Base-by-base conservation (phyloP, 495 filamentous ascomycete species). In the Talaromyces nanjingensis region DNA sequence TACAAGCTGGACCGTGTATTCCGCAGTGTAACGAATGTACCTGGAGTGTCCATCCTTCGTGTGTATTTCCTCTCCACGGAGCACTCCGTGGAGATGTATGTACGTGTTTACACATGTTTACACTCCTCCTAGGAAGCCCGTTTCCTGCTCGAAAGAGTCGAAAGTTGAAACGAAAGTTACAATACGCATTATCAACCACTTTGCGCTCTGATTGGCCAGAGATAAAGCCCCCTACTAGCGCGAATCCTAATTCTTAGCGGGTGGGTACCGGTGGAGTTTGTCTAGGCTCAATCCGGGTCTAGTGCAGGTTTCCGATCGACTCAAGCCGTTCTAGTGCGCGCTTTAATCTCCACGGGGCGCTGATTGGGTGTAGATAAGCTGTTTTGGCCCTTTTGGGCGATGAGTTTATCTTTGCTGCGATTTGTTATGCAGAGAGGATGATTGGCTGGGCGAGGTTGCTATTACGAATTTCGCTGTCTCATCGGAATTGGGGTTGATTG, bases 351-450 rank as follows among this genome's bases (percentile, higher is more conserved):
- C 45, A 49, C 45, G 6, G 6, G 45, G n/a, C 45, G 45, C 18
- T 33, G 18, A 62, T 62, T 62, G 60, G 60, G 12, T 52, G 47
- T 18, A 62, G 60, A 62, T 62, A 62, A 62, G 47, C 47, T 29
- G 27, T 29, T 29, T 24, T 24, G 22, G 27, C 27, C 14, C 24
- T 7, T 14, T 24, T n/a, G 27, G 53, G 12, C 53, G 5, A 24
- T 24, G 52, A 49, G 0, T 22, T 53, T 53, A 24, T 55, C 11
- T 18, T 5, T 14, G 22, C n/a, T 56, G 12, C 22, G 59, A 16
- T 52, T 34, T 60, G 29, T 3, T 20, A 12, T 59, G 14, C 6
- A 8, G 18, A 2, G 4, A 9, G 2, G 6, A 24, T 59, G 59
- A 61, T 61, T 61, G 59, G 59, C 37, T 49, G 42, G 39, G 6